Evolutionary conservation across 2,329 filamentous ascomycete species (phyloP).

Genomic region (Diaporthe aspalathi): DNA sequence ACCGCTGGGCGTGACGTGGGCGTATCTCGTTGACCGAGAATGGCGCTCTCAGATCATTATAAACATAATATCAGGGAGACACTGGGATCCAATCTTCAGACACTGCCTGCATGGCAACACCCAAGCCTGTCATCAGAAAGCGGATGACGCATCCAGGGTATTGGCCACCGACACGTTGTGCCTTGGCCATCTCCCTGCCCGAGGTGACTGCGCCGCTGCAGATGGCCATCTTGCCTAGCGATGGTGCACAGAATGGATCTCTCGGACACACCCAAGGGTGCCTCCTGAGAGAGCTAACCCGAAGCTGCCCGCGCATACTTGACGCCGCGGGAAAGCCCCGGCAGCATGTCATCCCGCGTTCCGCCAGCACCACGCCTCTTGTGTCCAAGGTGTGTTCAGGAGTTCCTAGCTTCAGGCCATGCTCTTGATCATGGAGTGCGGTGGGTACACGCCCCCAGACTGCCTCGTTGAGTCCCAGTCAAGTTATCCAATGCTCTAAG

Average conservation of each 20-base stretch:
- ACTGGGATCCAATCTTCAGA: accelerated
- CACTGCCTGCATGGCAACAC: background rate
- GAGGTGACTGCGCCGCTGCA: background rate
- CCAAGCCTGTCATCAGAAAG: too few species aligned
- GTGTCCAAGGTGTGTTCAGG: background rate
- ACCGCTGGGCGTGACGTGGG: too few species aligned
- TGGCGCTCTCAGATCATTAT: too few species aligned
- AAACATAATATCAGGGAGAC: too few species aligned
- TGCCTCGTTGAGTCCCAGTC: too few species aligned
- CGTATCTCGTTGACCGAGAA: background rate
- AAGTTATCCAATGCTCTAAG: too few species aligned
- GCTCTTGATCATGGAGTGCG: too few species aligned
- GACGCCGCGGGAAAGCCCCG: background rate
- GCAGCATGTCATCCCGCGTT: background rate
- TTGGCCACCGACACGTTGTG: background rate
- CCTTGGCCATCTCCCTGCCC: background rate
- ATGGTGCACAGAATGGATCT: background rate
- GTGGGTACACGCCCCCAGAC: background rate
- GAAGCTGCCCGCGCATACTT: background rate
- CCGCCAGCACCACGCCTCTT: background rate
- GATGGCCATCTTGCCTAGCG: background rate
- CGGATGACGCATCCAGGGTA: background rate
- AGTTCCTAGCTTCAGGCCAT: too few species aligned
- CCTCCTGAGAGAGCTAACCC: background rate
- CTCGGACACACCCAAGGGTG: too few species aligned